A percentile compares a stretch with the other conserved stretches of the same genome.
These are phyloP conservation scores for Tetracladium marchalianum DNA, from an alignment of 495 filamentous ascomycete genomes.

Conservation along the genomic window DNA sequence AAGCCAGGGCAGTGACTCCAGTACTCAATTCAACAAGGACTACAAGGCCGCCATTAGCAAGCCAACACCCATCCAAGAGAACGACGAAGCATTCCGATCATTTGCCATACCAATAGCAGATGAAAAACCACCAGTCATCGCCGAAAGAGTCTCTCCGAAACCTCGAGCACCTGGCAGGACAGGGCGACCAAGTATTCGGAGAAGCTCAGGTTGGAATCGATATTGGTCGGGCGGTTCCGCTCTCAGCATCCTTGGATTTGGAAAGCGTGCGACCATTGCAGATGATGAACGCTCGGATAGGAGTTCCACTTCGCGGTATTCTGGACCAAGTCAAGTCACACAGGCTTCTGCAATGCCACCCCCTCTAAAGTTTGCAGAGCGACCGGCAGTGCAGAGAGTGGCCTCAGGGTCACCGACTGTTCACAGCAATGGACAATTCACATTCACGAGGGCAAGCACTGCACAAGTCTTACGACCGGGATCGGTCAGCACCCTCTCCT, in stretches of 20 bases:
- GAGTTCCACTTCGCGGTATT: conserved; percentile 40
- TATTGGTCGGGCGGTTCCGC: conserved; percentile 51
- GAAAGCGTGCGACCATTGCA: conserved; percentile 27
- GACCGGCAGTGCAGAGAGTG: conserved; percentile 47
- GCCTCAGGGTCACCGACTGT: conserved; percentile 59
- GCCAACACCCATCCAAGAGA: conserved; percentile 33
- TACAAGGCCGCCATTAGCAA: conserved; percentile 45
- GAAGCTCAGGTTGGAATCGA: conserved; percentile 50
- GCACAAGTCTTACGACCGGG: conserved; percentile 53
- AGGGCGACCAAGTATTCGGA: conserved; percentile 25
- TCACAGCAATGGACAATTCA: conserved; percentile 35
- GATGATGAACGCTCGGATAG: conserved; percentile 28
- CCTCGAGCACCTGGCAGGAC: conserved; percentile 4
- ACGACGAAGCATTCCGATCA: not conserved
- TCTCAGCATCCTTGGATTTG: conserved; percentile 39
- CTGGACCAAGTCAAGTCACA: conserved; percentile 31
- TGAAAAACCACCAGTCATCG: conserved; percentile 32
- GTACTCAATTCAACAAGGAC: conserved; percentile 38
- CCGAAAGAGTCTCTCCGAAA: conserved; percentile 13
- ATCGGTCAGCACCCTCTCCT: conserved; percentile 45
- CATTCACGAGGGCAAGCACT: conserved; percentile 46
- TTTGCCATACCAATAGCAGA: conserved; percentile 14
- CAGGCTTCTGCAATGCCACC: conserved; percentile 45
- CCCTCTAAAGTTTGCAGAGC: conserved; percentile 32
- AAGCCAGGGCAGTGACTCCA: conserved; percentile 35